Evolutionary conservation across 2,329 filamentous ascomycete species (phyloP).

Genomic region (Gaeumannomyces tritici): DNA sequence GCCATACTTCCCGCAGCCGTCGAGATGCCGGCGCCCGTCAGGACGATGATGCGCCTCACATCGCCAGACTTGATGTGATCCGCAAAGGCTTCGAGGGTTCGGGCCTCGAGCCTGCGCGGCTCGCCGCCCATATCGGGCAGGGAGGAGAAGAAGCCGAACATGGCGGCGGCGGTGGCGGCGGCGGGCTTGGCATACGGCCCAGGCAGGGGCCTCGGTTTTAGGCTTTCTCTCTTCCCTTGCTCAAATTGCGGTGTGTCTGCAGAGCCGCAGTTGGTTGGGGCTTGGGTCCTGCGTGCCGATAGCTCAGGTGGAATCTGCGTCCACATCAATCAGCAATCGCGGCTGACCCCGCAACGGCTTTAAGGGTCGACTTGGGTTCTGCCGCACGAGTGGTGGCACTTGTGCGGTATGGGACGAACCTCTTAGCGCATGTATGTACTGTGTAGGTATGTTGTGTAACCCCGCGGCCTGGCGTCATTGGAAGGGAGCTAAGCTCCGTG

Average conservation of each 20-base stretch:
- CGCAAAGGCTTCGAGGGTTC: conserved; percentile 67
- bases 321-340: neutral
- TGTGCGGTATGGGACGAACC: neutral
- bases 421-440: neutral
- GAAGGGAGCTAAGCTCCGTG: neutral
- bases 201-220: neutral
- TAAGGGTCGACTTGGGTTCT: neutral
- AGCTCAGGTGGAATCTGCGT: no score
- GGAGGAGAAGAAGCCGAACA: neutral
- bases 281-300: neutral
- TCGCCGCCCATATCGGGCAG: neutral
- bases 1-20: conserved; percentile 55
- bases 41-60: conserved; percentile 66
- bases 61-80: conserved; percentile 64
- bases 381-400: no score
- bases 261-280: neutral
- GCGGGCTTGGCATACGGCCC: neutral
- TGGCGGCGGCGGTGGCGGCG: neutral
- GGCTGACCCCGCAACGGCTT: neutral
- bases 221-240: no score
- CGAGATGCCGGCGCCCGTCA: conserved; percentile 86
- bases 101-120: conserved; percentile 56
- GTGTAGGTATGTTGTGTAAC: neutral
- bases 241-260: neutral
- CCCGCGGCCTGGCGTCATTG: neutral